Evolutionary conservation across 2,329 filamentous ascomycete species (phyloP).

Genomic region (Boeremia lycopersici): DNA sequence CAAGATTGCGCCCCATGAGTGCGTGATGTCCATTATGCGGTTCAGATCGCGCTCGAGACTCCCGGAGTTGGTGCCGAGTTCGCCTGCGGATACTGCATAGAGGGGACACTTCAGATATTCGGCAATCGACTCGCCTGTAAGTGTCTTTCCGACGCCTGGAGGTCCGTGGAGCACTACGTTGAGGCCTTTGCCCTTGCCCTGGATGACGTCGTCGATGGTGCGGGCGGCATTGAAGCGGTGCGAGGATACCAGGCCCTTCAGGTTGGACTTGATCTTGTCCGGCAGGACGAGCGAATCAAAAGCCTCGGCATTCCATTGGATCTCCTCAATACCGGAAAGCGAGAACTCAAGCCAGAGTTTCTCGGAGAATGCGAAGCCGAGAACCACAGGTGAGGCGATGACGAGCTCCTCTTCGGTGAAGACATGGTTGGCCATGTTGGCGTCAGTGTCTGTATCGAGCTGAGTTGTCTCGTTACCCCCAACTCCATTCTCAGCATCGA

Average conservation of each 20-base stretch:
- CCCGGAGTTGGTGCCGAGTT: constrained; percentile 75
- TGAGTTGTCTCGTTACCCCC: constrained; percentile 54
- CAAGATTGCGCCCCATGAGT: constrained; percentile 83
- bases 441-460: constrained; percentile 53
- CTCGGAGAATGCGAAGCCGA: constrained; percentile 86
- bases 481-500: constrained; percentile 54
- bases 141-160: constrained; percentile 85
- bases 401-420: constrained; percentile 86
- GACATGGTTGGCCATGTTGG: constrained; percentile 48
- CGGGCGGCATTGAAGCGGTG: constrained; percentile 82
- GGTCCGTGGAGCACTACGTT: constrained; percentile 78
- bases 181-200: constrained; percentile 83
- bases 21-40: constrained; percentile 83
- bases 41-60: constrained; percentile 78
- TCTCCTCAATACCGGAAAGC: constrained; percentile 78
- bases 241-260: constrained; percentile 81
- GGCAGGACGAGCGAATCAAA: constrained; percentile 81
- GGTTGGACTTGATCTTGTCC: constrained; percentile 64
- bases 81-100: constrained; percentile 82
- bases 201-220: constrained; percentile 75
- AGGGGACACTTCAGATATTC: constrained; percentile 81
- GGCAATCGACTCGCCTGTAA: constrained; percentile 85
- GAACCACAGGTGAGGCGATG: constrained; percentile 80
- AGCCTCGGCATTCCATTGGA: constrained; percentile 82
- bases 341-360: constrained; percentile 91